Conservation (phyloP, 1,139 yeast genomes). For the Eremothecium gossypii region DNA sequence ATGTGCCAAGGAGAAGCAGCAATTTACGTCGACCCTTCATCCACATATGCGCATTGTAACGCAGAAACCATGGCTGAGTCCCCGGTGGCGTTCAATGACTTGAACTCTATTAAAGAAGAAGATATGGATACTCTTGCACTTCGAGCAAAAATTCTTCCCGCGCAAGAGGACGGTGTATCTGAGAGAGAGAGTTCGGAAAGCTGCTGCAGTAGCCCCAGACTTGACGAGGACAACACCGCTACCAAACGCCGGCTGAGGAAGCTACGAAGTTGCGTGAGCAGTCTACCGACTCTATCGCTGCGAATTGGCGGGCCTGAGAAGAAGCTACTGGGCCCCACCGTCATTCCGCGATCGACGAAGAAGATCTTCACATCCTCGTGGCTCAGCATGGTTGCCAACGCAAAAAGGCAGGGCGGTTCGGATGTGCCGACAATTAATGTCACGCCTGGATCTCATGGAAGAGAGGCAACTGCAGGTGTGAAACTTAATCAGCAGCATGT, state of each 20-base stretch:
- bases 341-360: not conserved
- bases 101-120: slow-evolving; percentile 5
- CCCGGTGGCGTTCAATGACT: not conserved
- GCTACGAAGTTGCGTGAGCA: slow-evolving; percentile 5
- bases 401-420: not conserved
- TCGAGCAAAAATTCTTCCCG: not conserved
- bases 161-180: no score
- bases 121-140: not conserved
- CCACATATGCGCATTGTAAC: not conserved
- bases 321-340: not conserved
- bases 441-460: not conserved
- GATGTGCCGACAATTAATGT: not conserved
- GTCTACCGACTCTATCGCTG: slow-evolving; percentile 4
- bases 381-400: not conserved
- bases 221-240: not conserved
- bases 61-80: not conserved
- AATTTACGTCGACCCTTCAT: not conserved
- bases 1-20: not conserved
- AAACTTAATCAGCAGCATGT: not conserved
- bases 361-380: not conserved
- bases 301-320: not conserved
- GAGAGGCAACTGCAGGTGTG: not conserved
- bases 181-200: not conserved
- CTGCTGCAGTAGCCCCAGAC: not conserved
- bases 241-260: not conserved